Conservation (phyloP, 2,329 filamentous ascomycete genomes). For the Alternaria brassicae region DNA sequence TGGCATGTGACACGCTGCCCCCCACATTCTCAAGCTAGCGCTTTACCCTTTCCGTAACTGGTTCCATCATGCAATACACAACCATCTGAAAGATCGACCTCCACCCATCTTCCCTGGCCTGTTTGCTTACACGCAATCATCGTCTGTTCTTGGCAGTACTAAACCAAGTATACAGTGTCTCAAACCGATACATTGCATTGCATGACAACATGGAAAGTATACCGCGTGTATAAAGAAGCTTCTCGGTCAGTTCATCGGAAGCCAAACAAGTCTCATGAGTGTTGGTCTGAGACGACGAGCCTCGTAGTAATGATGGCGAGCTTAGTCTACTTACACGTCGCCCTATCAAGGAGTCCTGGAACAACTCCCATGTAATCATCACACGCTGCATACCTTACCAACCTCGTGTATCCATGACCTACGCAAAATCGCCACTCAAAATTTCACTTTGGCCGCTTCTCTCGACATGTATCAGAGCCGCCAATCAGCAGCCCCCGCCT, state of each 20-base stretch:
- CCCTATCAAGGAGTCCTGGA: not conserved
- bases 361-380: not conserved
- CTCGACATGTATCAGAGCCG: not conserved
- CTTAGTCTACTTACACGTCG: not conserved
- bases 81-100: not conserved
- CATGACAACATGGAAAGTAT: not conserved
- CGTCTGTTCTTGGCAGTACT: too few relatives aligned
- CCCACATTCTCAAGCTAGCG: constrained; percentile 27
- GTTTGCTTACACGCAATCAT: not conserved
- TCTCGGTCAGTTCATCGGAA: not conserved
- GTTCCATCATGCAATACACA: constrained; percentile 12
- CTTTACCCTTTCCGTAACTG: constrained; percentile 12
- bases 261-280: not conserved
- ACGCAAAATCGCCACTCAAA: not conserved
- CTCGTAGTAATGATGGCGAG: not conserved
- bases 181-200: not conserved
- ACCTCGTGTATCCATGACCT: not conserved
- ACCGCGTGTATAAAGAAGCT: not conserved
- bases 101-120: not conserved
- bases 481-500: too few relatives aligned
- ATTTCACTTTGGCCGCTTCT: not conserved
- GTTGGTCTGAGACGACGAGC: not conserved
- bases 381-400: not conserved
- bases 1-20: constrained; percentile 32
- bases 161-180: not conserved